A percentile compares a stretch with the other conserved stretches of the same genome.
These are phyloP conservation scores for Fragosphaeria purpurea DNA, from an alignment of 2,329 filamentous ascomycete genomes.

Conservation along the genomic window DNA sequence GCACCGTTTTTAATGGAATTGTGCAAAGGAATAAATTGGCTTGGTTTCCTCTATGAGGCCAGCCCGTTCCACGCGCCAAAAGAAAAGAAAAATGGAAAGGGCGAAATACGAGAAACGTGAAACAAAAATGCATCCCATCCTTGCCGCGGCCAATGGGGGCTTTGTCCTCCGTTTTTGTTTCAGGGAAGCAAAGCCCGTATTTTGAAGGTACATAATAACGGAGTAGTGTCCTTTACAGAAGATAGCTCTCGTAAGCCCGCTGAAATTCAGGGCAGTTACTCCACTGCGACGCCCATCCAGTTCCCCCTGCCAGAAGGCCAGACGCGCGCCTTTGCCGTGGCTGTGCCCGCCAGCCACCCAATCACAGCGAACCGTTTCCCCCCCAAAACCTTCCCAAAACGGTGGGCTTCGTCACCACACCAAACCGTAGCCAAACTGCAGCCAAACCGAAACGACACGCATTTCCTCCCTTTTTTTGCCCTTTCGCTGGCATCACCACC, in stretches of 20 bases:
- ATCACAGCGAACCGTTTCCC: background rate
- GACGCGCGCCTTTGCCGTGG: constrained; percentile 1
- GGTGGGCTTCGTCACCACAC: constrained; percentile 7
- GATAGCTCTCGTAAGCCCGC: background rate
- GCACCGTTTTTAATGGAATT: too few species aligned
- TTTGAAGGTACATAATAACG: background rate
- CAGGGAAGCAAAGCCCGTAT: background rate
- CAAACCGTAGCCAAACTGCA: background rate
- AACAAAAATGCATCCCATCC: background rate
- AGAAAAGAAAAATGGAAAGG: background rate
- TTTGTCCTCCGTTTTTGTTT: constrained; percentile 1
- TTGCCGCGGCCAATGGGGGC: constrained; percentile 3
- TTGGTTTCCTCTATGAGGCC: too few species aligned
- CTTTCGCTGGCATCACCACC: background rate
- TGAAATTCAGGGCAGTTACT: background rate
- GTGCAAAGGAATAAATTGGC: too few species aligned
- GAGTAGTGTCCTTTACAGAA: too few species aligned
- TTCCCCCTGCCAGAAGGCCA: background rate
- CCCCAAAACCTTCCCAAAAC: constrained; percentile 2
- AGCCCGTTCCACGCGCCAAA: too few species aligned
- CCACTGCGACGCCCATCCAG: too few species aligned
- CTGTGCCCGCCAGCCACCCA: constrained; percentile 11
- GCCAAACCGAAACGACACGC: too few species aligned
- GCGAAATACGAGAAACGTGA: background rate
- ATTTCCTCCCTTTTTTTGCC: background rate